These are phyloP conservation scores for Cordyceps militaris DNA, from an alignment of 2,329 filamentous ascomycete species.

Conservation along the genomic window DNA sequence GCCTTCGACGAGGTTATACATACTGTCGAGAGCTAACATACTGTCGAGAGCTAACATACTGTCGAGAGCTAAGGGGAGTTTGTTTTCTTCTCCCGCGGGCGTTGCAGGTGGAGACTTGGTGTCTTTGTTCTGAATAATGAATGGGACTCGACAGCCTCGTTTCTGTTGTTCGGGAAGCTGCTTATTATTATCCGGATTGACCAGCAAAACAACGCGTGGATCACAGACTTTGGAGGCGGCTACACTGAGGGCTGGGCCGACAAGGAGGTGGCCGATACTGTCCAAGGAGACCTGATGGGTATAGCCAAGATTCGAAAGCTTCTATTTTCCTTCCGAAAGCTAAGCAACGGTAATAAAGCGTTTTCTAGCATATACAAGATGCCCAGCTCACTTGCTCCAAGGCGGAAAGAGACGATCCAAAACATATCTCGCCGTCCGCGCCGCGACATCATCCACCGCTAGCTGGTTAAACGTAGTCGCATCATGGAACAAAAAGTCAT, in stretches of 20 bases:
- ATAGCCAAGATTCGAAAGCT: background rate
- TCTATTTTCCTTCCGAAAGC: background rate
- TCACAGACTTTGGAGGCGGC: conserved; percentile 26
- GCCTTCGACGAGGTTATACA: no score
- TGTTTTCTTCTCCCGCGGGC: no score
- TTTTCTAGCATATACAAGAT: background rate
- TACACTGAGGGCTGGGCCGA: conserved; percentile 23
- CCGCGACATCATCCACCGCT: conserved; percentile 21
- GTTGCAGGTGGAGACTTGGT: no score
- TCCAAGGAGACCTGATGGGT: conserved; percentile 1
- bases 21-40: no score
- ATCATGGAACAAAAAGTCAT: conserved; percentile 46
- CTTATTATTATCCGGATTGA: no score
- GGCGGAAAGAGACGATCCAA: conserved; percentile 20
- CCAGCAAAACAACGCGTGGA: conserved; percentile 22
- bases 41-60: no score
- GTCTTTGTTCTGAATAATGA: no score
- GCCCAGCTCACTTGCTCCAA: background rate
- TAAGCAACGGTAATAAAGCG: background rate
- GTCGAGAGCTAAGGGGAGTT: no score
- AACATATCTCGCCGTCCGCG: conserved; percentile 17
- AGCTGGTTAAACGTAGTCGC: conserved; percentile 37
- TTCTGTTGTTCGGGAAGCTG: no score
- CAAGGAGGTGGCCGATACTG: background rate
- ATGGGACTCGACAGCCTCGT: no score